Evolutionary conservation across 306 rosid species (phyloP).

Genomic region (Delonix regia): DNA sequence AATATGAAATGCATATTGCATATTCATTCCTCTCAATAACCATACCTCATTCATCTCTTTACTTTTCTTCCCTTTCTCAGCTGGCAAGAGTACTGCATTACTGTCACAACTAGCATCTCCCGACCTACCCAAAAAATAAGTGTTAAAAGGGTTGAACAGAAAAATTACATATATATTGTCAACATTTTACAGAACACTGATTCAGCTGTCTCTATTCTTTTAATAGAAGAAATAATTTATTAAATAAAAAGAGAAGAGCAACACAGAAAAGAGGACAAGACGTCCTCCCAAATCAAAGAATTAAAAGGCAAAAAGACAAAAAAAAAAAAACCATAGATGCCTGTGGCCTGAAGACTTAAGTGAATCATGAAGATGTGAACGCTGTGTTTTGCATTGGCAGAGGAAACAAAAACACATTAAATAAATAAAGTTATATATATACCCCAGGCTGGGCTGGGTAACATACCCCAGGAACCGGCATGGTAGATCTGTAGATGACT

Average conservation of each 20-base stretch:
- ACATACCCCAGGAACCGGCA: too few species aligned
- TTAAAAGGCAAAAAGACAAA: neutral
- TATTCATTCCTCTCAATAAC: neutral
- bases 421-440: too few species aligned
- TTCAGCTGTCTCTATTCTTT: neutral
- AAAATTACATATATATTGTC: too few species aligned
- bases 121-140: slow-evolving; percentile 41
- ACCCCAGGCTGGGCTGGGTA: too few species aligned
- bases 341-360: too few species aligned
- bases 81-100: slow-evolving; percentile 49
- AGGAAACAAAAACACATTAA: too few species aligned
- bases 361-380: too few species aligned
- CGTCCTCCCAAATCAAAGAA: neutral
- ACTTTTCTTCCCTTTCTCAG: slow-evolving; percentile 51
- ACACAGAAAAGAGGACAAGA: neutral
- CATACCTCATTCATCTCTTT: slow-evolving; percentile 56
- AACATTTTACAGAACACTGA: neutral
- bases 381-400: too few species aligned
- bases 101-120: slow-evolving; percentile 53
- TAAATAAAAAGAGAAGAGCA: neutral
- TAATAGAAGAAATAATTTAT: neutral
- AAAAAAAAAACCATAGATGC: too few species aligned
- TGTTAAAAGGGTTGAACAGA: neutral
- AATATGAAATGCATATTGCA: neutral
- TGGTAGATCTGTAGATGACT: too few species aligned